Conservation (phyloP, 306 rosid species). For the Argentina anserina region DNA sequence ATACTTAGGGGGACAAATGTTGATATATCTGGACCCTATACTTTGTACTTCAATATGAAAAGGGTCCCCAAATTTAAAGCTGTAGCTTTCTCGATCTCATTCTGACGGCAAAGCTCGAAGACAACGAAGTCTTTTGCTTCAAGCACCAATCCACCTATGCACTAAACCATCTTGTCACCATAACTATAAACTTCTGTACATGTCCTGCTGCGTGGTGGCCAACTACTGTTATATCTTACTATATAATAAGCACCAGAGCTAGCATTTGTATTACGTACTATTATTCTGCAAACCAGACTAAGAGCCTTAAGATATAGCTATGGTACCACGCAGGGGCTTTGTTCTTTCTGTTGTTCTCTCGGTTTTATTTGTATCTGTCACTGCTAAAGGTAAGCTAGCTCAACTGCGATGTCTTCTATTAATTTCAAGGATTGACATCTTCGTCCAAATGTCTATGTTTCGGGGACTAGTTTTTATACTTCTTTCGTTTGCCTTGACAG, state of each 20-base stretch:
- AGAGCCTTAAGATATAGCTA: background rate
- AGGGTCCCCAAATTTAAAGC: background rate
- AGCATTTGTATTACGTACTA: background rate
- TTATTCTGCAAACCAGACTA: background rate
- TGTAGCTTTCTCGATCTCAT: background rate
- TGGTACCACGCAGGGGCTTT: background rate
- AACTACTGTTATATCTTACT: background rate
- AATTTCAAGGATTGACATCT: background rate
- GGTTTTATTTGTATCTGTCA: background rate
- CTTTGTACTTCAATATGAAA: background rate
- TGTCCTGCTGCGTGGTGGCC: background rate
- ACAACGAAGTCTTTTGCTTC: background rate
- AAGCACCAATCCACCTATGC: background rate
- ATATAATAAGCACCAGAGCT: background rate
- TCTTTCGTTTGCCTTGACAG: background rate
- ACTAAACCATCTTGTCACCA: constrained; percentile 1
- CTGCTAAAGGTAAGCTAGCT: background rate
- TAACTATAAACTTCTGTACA: background rate
- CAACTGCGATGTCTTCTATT: background rate
- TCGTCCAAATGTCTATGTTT: background rate
- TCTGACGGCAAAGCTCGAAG: background rate
- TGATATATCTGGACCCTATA: background rate
- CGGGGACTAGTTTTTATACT: background rate
- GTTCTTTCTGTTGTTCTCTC: background rate
- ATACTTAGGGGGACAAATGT: background rate